These are phyloP conservation scores for Skeletonema tropicum DNA, from an alignment of 108 stramenopile species.

Conservation along the genomic window DNA sequence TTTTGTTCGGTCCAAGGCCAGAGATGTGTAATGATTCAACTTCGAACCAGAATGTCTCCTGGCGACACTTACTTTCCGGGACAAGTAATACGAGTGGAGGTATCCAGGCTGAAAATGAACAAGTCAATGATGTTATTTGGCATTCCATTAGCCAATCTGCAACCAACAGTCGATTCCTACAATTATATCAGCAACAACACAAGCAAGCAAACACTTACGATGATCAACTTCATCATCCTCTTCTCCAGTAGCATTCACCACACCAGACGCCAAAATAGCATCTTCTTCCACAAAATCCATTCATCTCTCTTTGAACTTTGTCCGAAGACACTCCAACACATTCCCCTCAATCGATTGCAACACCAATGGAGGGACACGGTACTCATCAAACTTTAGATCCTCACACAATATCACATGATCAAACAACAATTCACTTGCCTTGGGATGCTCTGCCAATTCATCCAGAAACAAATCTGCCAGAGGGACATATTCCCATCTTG, in stretches of 20 bases:
- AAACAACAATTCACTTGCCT: constrained; percentile 31
- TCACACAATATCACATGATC: constrained; percentile 33
- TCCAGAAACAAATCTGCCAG: constrained; percentile 46
- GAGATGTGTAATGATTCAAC: constrained; percentile 33
- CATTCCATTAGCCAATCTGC: too few species aligned
- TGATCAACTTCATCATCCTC: constrained; percentile 29
- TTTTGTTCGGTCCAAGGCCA: constrained; percentile 56
- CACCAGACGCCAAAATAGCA: constrained; percentile 16
- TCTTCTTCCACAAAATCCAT: constrained; percentile 44
- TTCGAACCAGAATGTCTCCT: constrained; percentile 50
- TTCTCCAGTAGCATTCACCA: not conserved
- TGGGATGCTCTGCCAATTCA: constrained; percentile 29
- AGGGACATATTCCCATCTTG: constrained; percentile 30
- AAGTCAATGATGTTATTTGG: too few species aligned
- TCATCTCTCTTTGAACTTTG: constrained; percentile 29
- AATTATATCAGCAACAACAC: not conserved
- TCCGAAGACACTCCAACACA: constrained; percentile 33
- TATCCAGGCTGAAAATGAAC: constrained; percentile 22
- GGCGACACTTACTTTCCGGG: constrained; percentile 10
- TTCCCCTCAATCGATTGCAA: constrained; percentile 56
- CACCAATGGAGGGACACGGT: constrained; percentile 59
- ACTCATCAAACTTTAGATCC: constrained; percentile 35
- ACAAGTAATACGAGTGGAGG: constrained; percentile 42
- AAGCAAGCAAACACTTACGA: not conserved
- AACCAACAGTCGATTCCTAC: too few species aligned